Evolutionary conservation across 2,329 filamentous ascomycete genomes (phyloP), one percentile per base, ranked within the genome.

Genomic region (Paraphoma chrysanthemicola): DNA sequence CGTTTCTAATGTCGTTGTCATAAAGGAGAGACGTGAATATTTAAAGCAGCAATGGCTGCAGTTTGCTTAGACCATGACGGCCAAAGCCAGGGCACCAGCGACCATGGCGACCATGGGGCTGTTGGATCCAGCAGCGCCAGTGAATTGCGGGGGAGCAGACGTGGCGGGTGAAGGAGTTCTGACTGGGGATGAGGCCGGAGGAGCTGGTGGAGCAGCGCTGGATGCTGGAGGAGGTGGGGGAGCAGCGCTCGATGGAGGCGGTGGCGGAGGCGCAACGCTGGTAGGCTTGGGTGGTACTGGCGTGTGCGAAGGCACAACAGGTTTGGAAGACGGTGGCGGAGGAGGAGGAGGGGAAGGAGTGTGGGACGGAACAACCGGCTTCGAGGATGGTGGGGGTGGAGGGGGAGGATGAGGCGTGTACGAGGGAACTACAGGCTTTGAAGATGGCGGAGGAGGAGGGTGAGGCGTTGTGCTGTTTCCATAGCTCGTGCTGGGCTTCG

Each of bases 81-180:
- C 58, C 31, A 72, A 36, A 31, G 66, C 69, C 18, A 63, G 50
- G 14, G 64, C 68, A 55, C 63, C 69, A 55, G 62, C 68, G 28
- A 69, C 48, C 38, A 72, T 51, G 41, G 62, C 69, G 14, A 48
- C 62, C n/a, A 69, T 42, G 23, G 66, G 68, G 62, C 64, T 69
- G 59, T 61, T 68, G 45, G 60, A 51, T 49, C 38, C 48, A n/a
- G 66, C 69, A 9, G 65, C 66, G 41, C 69, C 69, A 56, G 67
- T 70, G 63, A 56, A 71, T 60, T 66, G 51, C 0, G 67, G 28
- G 6, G 59, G 56, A 11, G 52, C 49, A 12, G 56, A 52, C 8
- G 56, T 50, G 36, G 63, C 56, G 17, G 64, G 50, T 9, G 59
- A 46, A 23, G 53, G 39, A 31, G 48, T 43, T 8, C 57, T 59